A percentile compares a stretch with the other conserved stretches of the same genome.
phyloP scores from a whole-genome alignment of 208 protist genomes.

The Crithidia sp. region DNA sequence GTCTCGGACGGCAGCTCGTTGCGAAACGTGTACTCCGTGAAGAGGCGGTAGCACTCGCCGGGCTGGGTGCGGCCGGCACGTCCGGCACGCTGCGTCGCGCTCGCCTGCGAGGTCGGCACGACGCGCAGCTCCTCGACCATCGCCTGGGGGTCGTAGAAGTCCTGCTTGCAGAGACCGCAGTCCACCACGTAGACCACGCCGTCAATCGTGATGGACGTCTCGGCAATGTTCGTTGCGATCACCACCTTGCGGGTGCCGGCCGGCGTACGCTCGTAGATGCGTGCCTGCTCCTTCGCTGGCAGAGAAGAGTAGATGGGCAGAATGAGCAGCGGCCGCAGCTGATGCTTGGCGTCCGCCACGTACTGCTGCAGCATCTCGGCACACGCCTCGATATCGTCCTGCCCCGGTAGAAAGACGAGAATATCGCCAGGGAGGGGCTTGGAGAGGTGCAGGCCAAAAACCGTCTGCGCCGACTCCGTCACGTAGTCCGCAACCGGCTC shows the following conservation, averaged over 20 bases:
- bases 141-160: slow-evolving; percentile 96
- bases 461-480: slow-evolving; percentile 95
- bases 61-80: slow-evolving; percentile 94
- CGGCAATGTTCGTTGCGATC: slow-evolving; percentile 99
- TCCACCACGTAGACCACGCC: slow-evolving; percentile 99
- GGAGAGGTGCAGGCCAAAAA: slow-evolving; percentile 88
- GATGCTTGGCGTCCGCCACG: slow-evolving; percentile 49
- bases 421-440: slow-evolving; percentile 97
- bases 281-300: slow-evolving; percentile 97
- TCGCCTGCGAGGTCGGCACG: slow-evolving; percentile 96
- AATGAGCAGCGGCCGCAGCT: slow-evolving; percentile 92
- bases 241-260: slow-evolving; percentile 94
- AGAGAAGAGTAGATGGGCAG: slow-evolving; percentile 98
- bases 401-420: slow-evolving; percentile 99
- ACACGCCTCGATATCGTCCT: slow-evolving; percentile 98
- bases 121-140: slow-evolving; percentile 97
- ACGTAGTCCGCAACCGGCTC: slow-evolving; percentile 97
- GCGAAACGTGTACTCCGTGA: slow-evolving; percentile 94
- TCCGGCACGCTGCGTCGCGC: slow-evolving; percentile 95
- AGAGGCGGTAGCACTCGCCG: slow-evolving; percentile 97
- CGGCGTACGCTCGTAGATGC: slow-evolving; percentile 98
- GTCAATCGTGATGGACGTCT: slow-evolving; percentile 99
- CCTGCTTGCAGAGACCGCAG: slow-evolving; percentile 98
- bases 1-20: slow-evolving; percentile 94
- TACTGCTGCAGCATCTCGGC: slow-evolving; percentile 69